phyloP scores from a whole-genome alignment of 2,329 filamentous ascomycete genomes.

The Fusarium fracticaudum region DNA sequence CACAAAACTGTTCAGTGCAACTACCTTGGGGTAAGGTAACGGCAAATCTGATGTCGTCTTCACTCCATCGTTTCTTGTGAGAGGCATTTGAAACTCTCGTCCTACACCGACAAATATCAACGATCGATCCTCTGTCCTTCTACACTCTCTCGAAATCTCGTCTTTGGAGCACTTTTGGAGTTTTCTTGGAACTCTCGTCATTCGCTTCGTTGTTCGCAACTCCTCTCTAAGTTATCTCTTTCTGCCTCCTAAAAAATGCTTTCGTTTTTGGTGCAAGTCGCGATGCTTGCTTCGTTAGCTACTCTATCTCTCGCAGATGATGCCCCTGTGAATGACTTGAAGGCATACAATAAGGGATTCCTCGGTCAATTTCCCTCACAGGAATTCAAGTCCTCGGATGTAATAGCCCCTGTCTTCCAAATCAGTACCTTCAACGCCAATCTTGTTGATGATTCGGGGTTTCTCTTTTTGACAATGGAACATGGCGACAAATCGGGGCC shows the following conservation, averaged over 20 bases:
- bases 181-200: slow-evolving; percentile 32
- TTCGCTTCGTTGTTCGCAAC: slow-evolving; percentile 3
- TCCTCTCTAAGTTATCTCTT: neutral
- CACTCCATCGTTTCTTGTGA: neutral
- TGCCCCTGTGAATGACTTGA: slow-evolving; percentile 20
- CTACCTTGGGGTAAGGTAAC: slow-evolving; percentile 14
- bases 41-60: neutral
- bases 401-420: slow-evolving; percentile 35
- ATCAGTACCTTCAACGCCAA: slow-evolving; percentile 31
- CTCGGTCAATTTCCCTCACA: slow-evolving; percentile 35
- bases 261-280: neutral
- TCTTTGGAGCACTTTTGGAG: slow-evolving; percentile 29
- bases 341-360: slow-evolving; percentile 26
- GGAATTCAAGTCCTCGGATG: slow-evolving; percentile 29
- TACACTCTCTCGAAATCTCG: neutral
- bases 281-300: neutral
- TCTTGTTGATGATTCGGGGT: slow-evolving; percentile 30
- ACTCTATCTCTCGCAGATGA: slow-evolving; percentile 17
- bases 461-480: slow-evolving; percentile 33
- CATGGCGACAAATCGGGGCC: slow-evolving; percentile 30
- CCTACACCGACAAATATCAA: slow-evolving; percentile 3
- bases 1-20: neutral
- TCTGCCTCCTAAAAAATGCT: slow-evolving; percentile 14
- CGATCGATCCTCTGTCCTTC: slow-evolving; percentile 3
- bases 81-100: slow-evolving; percentile 22